phyloP scores from a whole-genome alignment of 208 protist species.

The Acanthamoeba castellanii region DNA sequence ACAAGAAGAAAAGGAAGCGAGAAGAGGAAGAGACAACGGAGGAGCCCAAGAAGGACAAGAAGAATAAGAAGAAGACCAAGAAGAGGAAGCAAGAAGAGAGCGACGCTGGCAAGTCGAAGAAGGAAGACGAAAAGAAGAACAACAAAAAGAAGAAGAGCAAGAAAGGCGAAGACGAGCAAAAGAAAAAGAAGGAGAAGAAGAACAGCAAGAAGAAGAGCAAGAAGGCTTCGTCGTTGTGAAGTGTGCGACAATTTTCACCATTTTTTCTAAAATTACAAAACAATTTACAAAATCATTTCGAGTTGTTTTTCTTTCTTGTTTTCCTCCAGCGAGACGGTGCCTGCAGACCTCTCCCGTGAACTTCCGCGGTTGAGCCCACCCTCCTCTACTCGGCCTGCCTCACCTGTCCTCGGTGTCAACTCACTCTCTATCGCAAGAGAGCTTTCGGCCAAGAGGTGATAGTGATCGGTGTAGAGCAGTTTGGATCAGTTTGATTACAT shows the following conservation, averaged over 20 bases:
- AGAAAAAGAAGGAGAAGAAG: background rate
- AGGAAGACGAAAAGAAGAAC: background rate
- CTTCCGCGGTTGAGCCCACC: background rate
- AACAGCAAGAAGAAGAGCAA: background rate
- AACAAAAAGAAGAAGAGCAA: background rate
- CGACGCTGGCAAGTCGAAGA: background rate
- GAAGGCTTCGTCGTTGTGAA: background rate
- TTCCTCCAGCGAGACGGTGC: background rate
- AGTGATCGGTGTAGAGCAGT: background rate
- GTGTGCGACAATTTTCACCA: background rate
- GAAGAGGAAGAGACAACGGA: background rate
- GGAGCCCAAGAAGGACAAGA: background rate
- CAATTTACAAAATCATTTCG: background rate
- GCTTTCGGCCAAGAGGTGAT: background rate
- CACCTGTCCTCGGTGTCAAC: background rate
- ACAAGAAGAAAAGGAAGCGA: constrained; percentile 43
- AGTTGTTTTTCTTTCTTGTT: background rate
- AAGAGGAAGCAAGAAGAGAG: constrained; percentile 1
- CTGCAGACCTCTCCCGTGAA: background rate
- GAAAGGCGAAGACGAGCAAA: background rate
- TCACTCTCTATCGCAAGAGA: background rate
- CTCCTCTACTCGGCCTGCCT: background rate
- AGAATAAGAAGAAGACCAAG: constrained; percentile 25
- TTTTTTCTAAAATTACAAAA: background rate
- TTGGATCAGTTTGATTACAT: background rate